Conservation (phyloP, 2,329 filamentous ascomycete species). For the Aureobasidium sp. region DNA sequence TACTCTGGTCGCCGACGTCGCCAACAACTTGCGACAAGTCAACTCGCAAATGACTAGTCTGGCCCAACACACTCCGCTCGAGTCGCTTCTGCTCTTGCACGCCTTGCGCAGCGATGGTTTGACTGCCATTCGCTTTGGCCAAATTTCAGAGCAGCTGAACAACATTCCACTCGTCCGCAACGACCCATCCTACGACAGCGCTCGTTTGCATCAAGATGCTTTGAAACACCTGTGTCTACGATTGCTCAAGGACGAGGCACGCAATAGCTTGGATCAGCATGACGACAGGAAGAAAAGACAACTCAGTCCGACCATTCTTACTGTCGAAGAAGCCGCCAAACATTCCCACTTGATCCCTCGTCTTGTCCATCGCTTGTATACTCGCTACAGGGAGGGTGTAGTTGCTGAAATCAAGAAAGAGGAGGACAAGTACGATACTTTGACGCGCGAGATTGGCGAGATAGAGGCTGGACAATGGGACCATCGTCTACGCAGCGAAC, state of each 20-base stretch:
- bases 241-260: conserved; percentile 66
- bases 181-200: conserved; percentile 62
- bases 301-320: conserved; percentile 53
- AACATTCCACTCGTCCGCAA: conserved; percentile 64
- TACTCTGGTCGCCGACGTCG: not conserved
- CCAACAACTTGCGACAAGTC: not conserved
- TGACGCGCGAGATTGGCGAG: conserved; percentile 60
- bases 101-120: conserved; percentile 62
- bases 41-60: conserved; percentile 47
- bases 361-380: conserved; percentile 66
- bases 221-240: conserved; percentile 71
- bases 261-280: conserved; percentile 26
- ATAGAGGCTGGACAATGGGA: conserved; percentile 56
- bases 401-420: conserved; percentile 65
- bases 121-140: conserved; percentile 55
- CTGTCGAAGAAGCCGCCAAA: conserved; percentile 57
- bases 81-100: conserved; percentile 79
- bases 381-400: conserved; percentile 61
- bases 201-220: conserved; percentile 66
- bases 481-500: conserved; percentile 25
- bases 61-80: conserved; percentile 64
- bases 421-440: conserved; percentile 55
- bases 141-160: conserved; percentile 66
- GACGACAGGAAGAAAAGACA: conserved; percentile 59
- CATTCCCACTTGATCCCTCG: conserved; percentile 60